Evolutionary conservation across 2,329 filamentous ascomycete genomes (phyloP).

Genomic region (Hymenotorrendiella dingleyae): DNA sequence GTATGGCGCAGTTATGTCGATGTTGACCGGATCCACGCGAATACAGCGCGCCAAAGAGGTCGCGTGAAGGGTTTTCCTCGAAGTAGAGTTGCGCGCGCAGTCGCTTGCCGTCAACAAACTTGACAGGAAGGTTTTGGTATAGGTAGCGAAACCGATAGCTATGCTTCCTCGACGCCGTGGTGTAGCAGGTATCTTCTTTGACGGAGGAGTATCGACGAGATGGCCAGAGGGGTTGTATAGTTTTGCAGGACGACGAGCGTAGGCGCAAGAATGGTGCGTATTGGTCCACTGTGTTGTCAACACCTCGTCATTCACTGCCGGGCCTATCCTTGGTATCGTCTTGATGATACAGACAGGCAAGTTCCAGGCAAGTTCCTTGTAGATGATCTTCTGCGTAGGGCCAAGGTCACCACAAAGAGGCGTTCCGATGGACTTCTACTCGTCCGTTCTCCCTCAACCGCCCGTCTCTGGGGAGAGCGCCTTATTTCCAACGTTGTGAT

Average conservation of each 20-base stretch:
- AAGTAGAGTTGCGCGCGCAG: not conserved
- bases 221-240: conserved; percentile 8
- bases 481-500: conserved; percentile 13
- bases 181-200: conserved; percentile 32
- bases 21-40: not conserved
- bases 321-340: conserved; percentile 25
- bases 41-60: not conserved
- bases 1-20: not conserved
- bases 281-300: conserved; percentile 23
- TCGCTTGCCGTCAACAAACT: not conserved
- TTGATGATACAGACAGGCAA: conserved; percentile 7
- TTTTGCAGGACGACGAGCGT: conserved; percentile 14
- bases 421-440: conserved; percentile 7
- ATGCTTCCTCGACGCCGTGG: conserved; percentile 40
- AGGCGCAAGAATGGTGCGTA: conserved; percentile 17
- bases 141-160: conserved; percentile 45
- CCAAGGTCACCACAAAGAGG: conserved; percentile 18
- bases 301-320: conserved; percentile 20
- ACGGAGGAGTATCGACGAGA: conserved; percentile 57
- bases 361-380: conserved; percentile 28
- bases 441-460: conserved; percentile 5
- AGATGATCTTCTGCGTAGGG: conserved; percentile 19
- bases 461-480: not conserved
- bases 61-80: not conserved
- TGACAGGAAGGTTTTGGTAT: conserved; percentile 1